A percentile compares a stretch with the other conserved stretches of the same genome.
Evolutionary conservation across 78 protist species (phyloP).

Genomic region (Polysphondylium violaceum): DNA sequence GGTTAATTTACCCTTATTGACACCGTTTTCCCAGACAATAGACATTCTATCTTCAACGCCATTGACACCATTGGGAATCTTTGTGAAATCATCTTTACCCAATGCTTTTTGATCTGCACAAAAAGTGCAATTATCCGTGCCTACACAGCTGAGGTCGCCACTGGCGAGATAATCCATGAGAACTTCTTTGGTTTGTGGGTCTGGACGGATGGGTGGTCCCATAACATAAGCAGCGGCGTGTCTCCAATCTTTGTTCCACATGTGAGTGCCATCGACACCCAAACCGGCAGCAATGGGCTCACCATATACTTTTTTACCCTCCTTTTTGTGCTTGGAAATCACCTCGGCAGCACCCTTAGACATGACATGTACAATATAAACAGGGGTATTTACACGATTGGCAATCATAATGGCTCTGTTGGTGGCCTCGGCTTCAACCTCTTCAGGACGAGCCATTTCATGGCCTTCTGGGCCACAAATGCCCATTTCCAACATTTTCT

Average conservation of each 20-base stretch:
- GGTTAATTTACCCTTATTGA: conserved; percentile 69
- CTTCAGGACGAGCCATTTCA: conserved; percentile 86
- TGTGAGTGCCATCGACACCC: conserved; percentile 88
- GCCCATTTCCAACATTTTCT: conserved; percentile 84
- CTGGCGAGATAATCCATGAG: conserved; percentile 84
- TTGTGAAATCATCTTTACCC: conserved; percentile 91
- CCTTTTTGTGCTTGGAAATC: conserved; percentile 53
- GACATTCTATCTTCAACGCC: conserved; percentile 95
- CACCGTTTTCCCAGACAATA: conserved; percentile 88
- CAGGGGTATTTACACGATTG: conserved; percentile 83
- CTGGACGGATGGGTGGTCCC: conserved; percentile 95
- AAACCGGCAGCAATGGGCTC: conserved; percentile 94
- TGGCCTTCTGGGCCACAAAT: conserved; percentile 95
- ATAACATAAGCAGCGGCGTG: conserved; percentile 92
- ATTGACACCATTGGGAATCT: conserved; percentile 88
- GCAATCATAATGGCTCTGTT: conserved; percentile 88
- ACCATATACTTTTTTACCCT: conserved; percentile 84
- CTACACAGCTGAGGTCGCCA: conserved; percentile 87
- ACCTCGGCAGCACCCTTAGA: conserved; percentile 85
- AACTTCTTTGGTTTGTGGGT: conserved; percentile 84
- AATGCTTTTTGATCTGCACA: conserved; percentile 88
- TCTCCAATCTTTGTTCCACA: conserved; percentile 91
- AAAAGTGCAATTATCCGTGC: conserved; percentile 94
- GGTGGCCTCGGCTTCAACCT: conserved; percentile 91
- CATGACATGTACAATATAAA: conserved; percentile 80